phyloP scores from a whole-genome alignment of 495 filamentous ascomycete genomes.

The Filosporella fistucella region DNA sequence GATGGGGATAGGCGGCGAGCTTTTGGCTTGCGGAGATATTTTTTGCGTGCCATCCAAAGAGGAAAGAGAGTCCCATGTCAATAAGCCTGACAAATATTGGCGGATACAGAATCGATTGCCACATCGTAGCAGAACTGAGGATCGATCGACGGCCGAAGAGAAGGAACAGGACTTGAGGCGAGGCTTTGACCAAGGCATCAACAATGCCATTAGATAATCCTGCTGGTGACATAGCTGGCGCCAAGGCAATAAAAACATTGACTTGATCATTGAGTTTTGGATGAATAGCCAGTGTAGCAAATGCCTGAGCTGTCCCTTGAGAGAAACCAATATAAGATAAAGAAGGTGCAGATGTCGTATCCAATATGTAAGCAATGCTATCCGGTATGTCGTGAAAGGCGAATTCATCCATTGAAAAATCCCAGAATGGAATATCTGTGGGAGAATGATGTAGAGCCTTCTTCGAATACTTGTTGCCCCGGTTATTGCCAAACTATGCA shows the following conservation, averaged over 20 bases:
- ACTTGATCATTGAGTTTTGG: conserved; percentile 89
- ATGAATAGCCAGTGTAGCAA: conserved; percentile 91
- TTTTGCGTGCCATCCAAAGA: conserved; percentile 85
- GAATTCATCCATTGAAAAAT: conserved; percentile 97
- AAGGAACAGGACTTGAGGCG: conserved; percentile 86
- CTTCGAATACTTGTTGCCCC: conserved; percentile 98
- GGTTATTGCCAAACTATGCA: conserved; percentile 80
- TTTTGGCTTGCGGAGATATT: conserved; percentile 90
- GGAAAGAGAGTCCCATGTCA: conserved; percentile 71
- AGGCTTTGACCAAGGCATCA: conserved; percentile 88
- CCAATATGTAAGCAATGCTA: conserved; percentile 85
- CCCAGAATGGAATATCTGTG: conserved; percentile 77
- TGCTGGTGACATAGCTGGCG: conserved; percentile 92
- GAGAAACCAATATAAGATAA: conserved; percentile 96
- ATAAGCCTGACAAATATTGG: conserved; percentile 90
- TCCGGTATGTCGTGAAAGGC: conserved; percentile 97
- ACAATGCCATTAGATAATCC: conserved; percentile 87
- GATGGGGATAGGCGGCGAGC: conserved; percentile 91
- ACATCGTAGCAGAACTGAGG: conserved; percentile 90
- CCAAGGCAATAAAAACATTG: conserved; percentile 95
- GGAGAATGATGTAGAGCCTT: conserved; percentile 76
- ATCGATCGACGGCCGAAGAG: conserved; percentile 95
- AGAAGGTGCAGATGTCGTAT: conserved; percentile 76
- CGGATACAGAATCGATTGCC: conserved; percentile 92
- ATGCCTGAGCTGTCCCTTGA: conserved; percentile 94